Base-by-base conservation (phyloP, 2,329 filamentous ascomycete genomes). In the Capronia americana region DNA sequence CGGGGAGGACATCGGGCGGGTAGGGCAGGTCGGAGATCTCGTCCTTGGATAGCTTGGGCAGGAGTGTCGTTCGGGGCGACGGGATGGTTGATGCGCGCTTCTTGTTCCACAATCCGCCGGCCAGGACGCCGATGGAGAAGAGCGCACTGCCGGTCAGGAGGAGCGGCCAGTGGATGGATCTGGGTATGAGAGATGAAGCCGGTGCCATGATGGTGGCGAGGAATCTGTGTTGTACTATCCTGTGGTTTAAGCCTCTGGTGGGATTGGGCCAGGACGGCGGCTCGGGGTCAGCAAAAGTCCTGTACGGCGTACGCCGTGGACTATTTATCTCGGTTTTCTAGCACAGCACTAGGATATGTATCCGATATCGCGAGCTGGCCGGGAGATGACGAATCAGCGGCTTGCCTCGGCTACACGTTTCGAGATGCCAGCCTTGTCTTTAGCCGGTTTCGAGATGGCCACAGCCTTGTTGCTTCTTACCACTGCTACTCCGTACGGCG, bases 1-100 rank as follows among this genome's bases (percentile, higher is more conserved):
- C 89, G 0, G 90, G 90, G 14, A 93, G 83, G 17, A 85, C 84
- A 76, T 92, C 85, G 2, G 87, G 87, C 1, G 90, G 90, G 76
- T 95, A 92, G 2, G 87, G 85, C 6, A 84, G 75, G 24, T 74
- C 72, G 44, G 75, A 74, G 54, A 78, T 77, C 67, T 82, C 77
- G 14, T 73, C 72, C 8, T 75, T 71, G 20, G 78, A 77, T 23
- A 80, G 69, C 4, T 71, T 68, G 5, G 77, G 72, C 11, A 80
- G 70, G 6, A 79, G 66, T 7, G 73, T 75, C 46, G 70, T 70
- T 20, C 76, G 74, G 14, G 81, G 81, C 2, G 80, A 82, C 17
- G 67, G 59, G 10, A 65, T 32, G 20, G 70, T 67, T 4, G 41
- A 38, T 23, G 55, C 46, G 34, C 58, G 61, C 28, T 44, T 57